Base-by-base conservation (phyloP, 1,139 yeast species). In the Meyerozyma athensensis region DNA sequence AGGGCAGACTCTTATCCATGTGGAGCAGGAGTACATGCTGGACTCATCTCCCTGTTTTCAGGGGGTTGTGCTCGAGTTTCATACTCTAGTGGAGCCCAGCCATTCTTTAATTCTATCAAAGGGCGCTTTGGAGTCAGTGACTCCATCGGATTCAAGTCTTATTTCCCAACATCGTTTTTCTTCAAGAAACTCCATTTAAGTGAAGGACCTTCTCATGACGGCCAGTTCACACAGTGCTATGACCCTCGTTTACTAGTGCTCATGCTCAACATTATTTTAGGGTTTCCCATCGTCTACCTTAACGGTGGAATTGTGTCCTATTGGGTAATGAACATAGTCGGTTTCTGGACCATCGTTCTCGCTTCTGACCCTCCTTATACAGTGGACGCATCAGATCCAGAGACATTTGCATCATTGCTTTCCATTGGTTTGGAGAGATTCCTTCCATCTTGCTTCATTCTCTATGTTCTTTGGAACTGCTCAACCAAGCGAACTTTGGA, bases 1-100 rank as follows among this genome's bases (percentile, higher is more conserved):
- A 68, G 98, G 43, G 92, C 87, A 0, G 98, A 92, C 58, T 85
- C 96, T 1, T 89, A 68, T 52, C 81, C 92, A 0, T 92, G 98
- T 59, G 94, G 90, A 0, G 82, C 97, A 1, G 97, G 95, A 0
- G 77, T 85, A 3, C 96, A 90, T 56, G 81, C 90, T 2, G 97
- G 97, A 1, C 53, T 80, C 0, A 63, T 89, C 1, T 80, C 94
- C 1, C 82, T 92, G 17, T 55, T 70, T 32, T 63, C 64, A 43
- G 98, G 98, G 2, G 97, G 97, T 0, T 83, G 95, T 56, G 90
- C 89, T 1, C 64, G 76, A 35, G 48, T 87, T 5, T 63, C 79
- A 5, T 80, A 79, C 56, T 54, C 63, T 3, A 61, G 67, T 39
- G 90, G 92, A 0, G 54, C 68, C 1, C 81, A 77, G 47, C 39